phyloP scores from a whole-genome alignment of 2,329 filamentous ascomycete species.

The Onygena corvina region DNA sequence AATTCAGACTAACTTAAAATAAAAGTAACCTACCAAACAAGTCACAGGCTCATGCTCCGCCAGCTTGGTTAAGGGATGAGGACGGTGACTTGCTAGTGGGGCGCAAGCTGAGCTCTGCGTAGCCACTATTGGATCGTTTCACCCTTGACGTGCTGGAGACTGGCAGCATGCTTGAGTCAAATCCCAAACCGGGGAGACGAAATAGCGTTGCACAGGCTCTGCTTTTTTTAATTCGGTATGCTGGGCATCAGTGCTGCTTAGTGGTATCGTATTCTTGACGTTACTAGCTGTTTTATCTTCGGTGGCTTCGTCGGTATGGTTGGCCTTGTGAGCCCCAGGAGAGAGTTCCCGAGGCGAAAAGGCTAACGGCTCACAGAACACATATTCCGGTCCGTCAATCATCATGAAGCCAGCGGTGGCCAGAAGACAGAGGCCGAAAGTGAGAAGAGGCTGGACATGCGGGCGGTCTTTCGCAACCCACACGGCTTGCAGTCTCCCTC shows the following conservation, averaged over 20 bases:
- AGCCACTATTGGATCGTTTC: constrained; percentile 1
- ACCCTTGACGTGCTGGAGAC: constrained; percentile 5
- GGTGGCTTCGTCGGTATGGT: not conserved
- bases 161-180: constrained; percentile 3
- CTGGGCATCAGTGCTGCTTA: constrained; percentile 2
- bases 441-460: constrained; percentile 2
- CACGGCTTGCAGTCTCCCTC: not conserved
- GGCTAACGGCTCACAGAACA: not conserved
- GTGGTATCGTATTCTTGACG: constrained; percentile 1
- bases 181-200: not conserved
- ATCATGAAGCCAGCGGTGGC: not conserved
- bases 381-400: not conserved
- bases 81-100: constrained; percentile 2
- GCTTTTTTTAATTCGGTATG: constrained; percentile 4
- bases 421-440: not conserved
- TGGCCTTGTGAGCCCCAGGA: constrained; percentile 1
- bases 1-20: constrained; percentile 4
- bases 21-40: constrained; percentile 5
- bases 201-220: not conserved
- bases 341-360: constrained; percentile 6
- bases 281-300: constrained; percentile 1
- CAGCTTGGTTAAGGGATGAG: constrained; percentile 9
- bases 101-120: constrained; percentile 2
- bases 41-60: constrained; percentile 8
- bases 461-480: not conserved